phyloP scores from a whole-genome alignment of 2,329 filamentous ascomycete species.

The Colletotrichum cordylinicola region DNA sequence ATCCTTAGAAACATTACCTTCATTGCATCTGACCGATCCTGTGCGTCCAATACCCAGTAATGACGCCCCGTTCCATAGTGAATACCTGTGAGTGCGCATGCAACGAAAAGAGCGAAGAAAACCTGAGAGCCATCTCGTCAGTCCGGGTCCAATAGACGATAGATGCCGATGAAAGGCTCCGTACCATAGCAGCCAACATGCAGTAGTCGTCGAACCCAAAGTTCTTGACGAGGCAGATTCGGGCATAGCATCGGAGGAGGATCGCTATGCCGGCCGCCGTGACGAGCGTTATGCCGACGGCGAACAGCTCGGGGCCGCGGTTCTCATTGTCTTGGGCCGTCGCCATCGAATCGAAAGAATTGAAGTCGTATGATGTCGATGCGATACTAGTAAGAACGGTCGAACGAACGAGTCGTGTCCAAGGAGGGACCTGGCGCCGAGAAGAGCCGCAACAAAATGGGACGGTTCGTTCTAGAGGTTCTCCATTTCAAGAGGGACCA shows the following conservation, averaged over 20 bases:
- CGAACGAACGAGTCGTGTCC: not conserved
- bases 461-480: slow-evolving; percentile 1
- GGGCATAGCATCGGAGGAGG: slow-evolving; percentile 38
- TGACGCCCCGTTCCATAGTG: slow-evolving; percentile 48
- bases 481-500: not conserved
- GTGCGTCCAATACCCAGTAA: slow-evolving; percentile 31
- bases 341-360: not conserved
- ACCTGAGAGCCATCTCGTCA: slow-evolving; percentile 24
- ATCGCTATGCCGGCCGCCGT: slow-evolving; percentile 31
- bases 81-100: slow-evolving; percentile 39
- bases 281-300: slow-evolving; percentile 35
- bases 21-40: slow-evolving; percentile 36
- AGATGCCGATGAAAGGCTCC: not conserved
- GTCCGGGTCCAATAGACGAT: slow-evolving; percentile 1
- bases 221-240: slow-evolving; percentile 38
- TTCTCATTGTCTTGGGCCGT: slow-evolving; percentile 26
- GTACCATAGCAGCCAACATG: slow-evolving; percentile 41
- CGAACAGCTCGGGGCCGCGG: slow-evolving; percentile 38
- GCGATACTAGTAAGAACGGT: not conserved
- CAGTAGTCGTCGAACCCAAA: slow-evolving; percentile 46
- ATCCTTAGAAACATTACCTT: slow-evolving; percentile 29
- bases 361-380: not conserved
- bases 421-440: not conserved
- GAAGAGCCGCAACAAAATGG: slow-evolving; percentile 6
- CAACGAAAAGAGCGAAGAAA: slow-evolving; percentile 40